These are phyloP conservation scores for Monosporascus sp. DNA, from an alignment of 2,329 filamentous ascomycete genomes.

Conservation along the genomic window DNA sequence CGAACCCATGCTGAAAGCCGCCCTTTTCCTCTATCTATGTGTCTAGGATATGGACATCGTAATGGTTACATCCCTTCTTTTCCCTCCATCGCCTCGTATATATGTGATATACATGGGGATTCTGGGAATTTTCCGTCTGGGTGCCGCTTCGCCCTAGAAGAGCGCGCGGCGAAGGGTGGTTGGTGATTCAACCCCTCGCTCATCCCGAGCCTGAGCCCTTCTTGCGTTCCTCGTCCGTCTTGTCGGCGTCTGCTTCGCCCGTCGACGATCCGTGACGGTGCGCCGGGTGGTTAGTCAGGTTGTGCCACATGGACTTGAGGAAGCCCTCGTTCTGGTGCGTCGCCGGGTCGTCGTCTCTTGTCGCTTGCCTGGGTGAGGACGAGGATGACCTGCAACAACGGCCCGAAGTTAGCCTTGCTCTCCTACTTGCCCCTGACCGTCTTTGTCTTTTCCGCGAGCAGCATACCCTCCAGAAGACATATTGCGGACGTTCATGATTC, in stretches of 20 bases:
- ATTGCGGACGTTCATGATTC: conserved; percentile 76
- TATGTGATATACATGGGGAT: neutral
- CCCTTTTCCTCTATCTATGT: neutral
- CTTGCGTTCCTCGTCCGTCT: conserved; percentile 22
- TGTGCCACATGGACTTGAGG: conserved; percentile 90
- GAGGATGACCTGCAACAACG: conserved; percentile 11
- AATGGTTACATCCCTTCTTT: neutral
- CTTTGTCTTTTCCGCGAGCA: neutral
- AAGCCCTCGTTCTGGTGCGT: conserved; percentile 81
- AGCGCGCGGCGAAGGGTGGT: too few species aligned
- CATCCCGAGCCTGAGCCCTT: conserved; percentile 22
- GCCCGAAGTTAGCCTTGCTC: conserved; percentile 9
- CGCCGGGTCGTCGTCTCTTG: conserved; percentile 30
- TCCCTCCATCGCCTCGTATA: neutral
- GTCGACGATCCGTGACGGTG: conserved; percentile 34
- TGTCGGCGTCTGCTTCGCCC: conserved; percentile 15
- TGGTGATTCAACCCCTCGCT: neutral
- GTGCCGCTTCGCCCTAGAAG: too few species aligned
- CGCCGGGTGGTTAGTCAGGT: conserved; percentile 70
- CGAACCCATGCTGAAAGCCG: neutral
- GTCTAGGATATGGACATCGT: neutral
- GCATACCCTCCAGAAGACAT: conserved; percentile 20
- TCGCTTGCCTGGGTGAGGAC: conserved; percentile 11
- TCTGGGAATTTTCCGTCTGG: too few species aligned
- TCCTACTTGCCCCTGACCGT: neutral